Evolutionary conservation across 2,329 filamentous ascomycete species (phyloP), one percentile per base, ranked within the genome.

Genomic region (Pseudogymnoascus sp.): DNA sequence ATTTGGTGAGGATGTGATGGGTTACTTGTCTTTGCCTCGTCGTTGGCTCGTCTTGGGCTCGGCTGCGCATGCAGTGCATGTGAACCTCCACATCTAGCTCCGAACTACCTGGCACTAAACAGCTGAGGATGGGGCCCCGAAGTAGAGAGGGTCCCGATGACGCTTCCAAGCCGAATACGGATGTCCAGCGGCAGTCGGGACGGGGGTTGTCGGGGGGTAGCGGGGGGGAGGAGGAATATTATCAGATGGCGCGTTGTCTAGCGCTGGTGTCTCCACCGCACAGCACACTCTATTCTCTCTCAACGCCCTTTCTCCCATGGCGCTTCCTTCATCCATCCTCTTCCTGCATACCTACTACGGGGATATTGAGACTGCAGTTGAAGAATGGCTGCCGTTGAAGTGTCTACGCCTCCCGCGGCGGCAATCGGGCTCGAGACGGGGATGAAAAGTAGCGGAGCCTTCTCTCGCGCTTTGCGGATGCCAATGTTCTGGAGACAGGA

Each of bases 321-420:
- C 25, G 28, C n/a, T 54, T 54, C 28, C 47, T 54, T 32, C 28
- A 54, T 32, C 47, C 14, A 32, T 54, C 28, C 25, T 54, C 25
- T 11, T 54, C 28, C n/a, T 54, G 25, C 25, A 54, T 54, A 54
- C 25, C 47, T 54, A 5, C 25, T 32, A 54, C 47, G 47, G 47
- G 47, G 47, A 54, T 54, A 54, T 32, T 18, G 47, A 32, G 28
- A 30, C 28, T 32, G 47, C n/a, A 32, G n/a, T 18, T 54, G 47
- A 32, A 54, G n/a, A 54, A 54, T 54, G 47, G 47, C 47, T 54
- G n/a, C 47, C 8, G 47, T 54, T 32, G 47, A 54, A 54, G 47
- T 39, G 9, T 58, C 57, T 25, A 35, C 57, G 32, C 35, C 57
- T 7, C 14, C 57, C 4, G 57, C 57, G 20, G 57, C 32, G 57